phyloP scores from a whole-genome alignment of 2,329 filamentous ascomycete genomes.

The Colletotrichum brevisporum region DNA sequence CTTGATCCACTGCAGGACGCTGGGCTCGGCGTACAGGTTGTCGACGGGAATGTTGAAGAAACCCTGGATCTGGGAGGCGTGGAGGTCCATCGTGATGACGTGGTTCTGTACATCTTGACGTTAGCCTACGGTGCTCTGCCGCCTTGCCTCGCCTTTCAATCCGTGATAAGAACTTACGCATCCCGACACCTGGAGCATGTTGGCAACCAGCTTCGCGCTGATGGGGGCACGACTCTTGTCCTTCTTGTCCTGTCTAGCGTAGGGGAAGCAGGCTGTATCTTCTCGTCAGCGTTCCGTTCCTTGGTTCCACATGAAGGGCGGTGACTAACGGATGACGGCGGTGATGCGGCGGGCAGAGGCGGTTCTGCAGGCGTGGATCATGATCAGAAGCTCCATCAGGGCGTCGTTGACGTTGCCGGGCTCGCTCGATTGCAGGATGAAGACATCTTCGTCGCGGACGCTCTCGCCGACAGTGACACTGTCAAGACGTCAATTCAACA shows the following conservation, averaged over 20 bases:
- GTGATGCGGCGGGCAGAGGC: constrained; percentile 82
- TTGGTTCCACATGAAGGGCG: not conserved
- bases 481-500: constrained; percentile 36
- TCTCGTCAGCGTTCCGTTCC: constrained; percentile 7
- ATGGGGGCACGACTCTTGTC: constrained; percentile 88
- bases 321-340: constrained; percentile 72
- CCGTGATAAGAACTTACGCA: constrained; percentile 57
- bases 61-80: constrained; percentile 88
- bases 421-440: constrained; percentile 90
- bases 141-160: not conserved
- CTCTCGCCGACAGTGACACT: constrained; percentile 91
- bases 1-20: constrained; percentile 85
- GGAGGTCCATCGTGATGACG: constrained; percentile 89
- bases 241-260: constrained; percentile 93
- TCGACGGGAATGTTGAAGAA: constrained; percentile 83
- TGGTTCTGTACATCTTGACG: constrained; percentile 38
- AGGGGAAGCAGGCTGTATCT: constrained; percentile 82
- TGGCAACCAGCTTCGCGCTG: constrained; percentile 89
- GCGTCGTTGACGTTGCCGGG: constrained; percentile 94
- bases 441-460: constrained; percentile 85
- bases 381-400: constrained; percentile 93
- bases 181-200: constrained; percentile 91
- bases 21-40: constrained; percentile 88
- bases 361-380: constrained; percentile 85
- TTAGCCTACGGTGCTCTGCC: constrained; percentile 1